Percentiles rank a stretch among this genome's conserved stretches.
These are phyloP conservation scores for Lentinula aciculospora DNA, from an alignment of 768 basidiomycete species.

Conservation along the genomic window DNA sequence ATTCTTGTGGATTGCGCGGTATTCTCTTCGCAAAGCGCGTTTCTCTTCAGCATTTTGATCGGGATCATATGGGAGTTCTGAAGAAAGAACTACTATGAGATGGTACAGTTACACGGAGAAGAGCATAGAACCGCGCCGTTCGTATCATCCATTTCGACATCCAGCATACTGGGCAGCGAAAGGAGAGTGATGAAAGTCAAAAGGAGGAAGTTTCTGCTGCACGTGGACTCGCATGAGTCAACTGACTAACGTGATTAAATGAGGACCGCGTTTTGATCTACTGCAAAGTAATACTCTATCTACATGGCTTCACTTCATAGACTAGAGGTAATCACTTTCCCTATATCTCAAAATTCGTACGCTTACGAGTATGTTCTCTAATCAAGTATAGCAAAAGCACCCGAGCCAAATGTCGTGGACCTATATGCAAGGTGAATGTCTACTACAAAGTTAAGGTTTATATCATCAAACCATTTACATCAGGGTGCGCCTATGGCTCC, in stretches of 20 bases:
- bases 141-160: slow-evolving; percentile 5
- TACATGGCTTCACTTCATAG: slow-evolving; percentile 3
- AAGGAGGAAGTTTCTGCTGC: neutral
- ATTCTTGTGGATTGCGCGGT: slow-evolving; percentile 58
- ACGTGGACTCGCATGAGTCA: neutral
- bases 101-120: neutral
- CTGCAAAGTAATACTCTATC: neutral
- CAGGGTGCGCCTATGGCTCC: slow-evolving; percentile 46
- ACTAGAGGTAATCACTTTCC: neutral
- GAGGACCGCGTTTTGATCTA: neutral
- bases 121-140: neutral
- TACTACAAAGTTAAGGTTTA: slow-evolving; percentile 40
- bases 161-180: neutral
- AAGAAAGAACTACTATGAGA: neutral
- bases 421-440: slow-evolving; percentile 16
- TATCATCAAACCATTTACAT: neutral
- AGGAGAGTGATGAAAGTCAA: neutral
- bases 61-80: slow-evolving; percentile 54
- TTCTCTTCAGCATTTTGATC: slow-evolving; percentile 82
- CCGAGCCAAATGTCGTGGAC: slow-evolving; percentile 64
- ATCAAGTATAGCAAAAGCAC: slow-evolving; percentile 67
- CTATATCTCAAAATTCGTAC: neutral
- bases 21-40: slow-evolving; percentile 66
- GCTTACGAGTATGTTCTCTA: neutral
- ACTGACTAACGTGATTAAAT: neutral